phyloP scores from a whole-genome alignment of 306 rosid genomes.

The Citrullus colocynthis region DNA sequence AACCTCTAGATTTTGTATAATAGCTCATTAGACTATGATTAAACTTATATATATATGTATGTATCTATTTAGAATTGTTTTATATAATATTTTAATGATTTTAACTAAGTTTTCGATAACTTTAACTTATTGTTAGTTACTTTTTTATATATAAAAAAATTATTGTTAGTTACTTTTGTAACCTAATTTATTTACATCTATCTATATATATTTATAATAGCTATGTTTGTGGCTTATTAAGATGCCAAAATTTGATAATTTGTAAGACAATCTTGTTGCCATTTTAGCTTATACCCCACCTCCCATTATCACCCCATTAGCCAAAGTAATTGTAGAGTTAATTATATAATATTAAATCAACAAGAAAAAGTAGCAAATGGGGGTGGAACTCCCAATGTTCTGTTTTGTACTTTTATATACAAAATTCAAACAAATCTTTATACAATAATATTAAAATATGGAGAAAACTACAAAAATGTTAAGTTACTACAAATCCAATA shows the following conservation, averaged over 20 bases:
- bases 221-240: background rate
- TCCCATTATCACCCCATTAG: background rate
- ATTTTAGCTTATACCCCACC: background rate
- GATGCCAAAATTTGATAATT: background rate
- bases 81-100: background rate
- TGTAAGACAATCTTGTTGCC: background rate
- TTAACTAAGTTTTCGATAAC: background rate
- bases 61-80: background rate
- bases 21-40: background rate
- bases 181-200: background rate
- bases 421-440: background rate
- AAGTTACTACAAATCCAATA: no score
- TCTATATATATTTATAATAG: background rate
- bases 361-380: background rate
- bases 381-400: background rate
- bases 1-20: background rate
- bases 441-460: background rate
- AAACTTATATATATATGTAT: background rate
- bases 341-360: background rate
- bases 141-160: no score
- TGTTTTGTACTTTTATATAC: background rate
- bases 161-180: background rate
- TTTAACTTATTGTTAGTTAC: background rate
- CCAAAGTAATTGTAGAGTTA: background rate
- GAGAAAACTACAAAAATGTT: background rate